Base-by-base conservation (phyloP, 345 rosid genomes). In the Corchorus olitorius region DNA sequence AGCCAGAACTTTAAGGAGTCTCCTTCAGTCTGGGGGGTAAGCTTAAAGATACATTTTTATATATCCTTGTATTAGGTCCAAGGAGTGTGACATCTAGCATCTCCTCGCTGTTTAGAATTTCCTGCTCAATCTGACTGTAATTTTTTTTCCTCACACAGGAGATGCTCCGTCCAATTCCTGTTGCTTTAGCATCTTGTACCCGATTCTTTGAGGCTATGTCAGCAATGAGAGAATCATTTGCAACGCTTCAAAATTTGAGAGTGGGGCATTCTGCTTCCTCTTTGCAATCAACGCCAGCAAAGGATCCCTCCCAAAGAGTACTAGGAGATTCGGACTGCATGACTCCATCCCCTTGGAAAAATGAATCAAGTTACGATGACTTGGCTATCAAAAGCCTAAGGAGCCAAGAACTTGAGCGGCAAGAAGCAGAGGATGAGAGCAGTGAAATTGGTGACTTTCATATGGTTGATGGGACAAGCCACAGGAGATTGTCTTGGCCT, bases 11-110 rank as follows among this genome's bases (percentile, higher is more conserved):
- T 97, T 79, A 97, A 89, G 88, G 99, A 97, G 79, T 86, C 98
- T 84, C 99, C 97, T 80, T 81, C 97, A 58, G 93, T 94, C 75
- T 92, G 99, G 99, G 98, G 97, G 90, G 99, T 94, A 97, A 65
- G 84, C 50, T 63, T 81, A 76, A 66, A 71, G 13, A 49, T 10
- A 14, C 3, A 34, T 60, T 33, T 35, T 70, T 8, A 67, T 17
- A 13, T 19, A 49, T 13, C 5, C 17, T 62, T 13, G 16, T 19
- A 35, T n/a, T 54, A 75, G 74, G 14, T 19, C 7, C 35, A 53
- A 33, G 41, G 2, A 60, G 22, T 54, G 14, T 65, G 50, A 74
- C 45, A 69, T 55, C 6, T 45, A 46, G 9, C 34, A 46, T 65
- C 35, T 33, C 56, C 66, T 5, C 10, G 27, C 17, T 13, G 63